Evolutionary conservation across 495 filamentous ascomycete genomes (phyloP).

Genomic region (Evernia prunastri): DNA sequence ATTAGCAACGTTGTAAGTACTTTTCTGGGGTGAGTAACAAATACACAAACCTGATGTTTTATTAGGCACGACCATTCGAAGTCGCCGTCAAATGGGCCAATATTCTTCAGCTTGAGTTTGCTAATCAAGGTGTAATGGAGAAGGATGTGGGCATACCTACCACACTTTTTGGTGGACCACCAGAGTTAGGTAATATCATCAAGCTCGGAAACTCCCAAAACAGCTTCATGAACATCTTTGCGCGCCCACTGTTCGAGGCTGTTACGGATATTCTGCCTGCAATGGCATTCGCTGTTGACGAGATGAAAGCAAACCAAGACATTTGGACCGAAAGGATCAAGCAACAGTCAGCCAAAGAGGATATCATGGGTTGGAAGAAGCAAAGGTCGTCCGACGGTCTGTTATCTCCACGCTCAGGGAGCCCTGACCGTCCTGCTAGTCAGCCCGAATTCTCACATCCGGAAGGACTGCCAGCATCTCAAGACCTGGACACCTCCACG

Average conservation of each 20-base stretch:
- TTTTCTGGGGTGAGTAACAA: neutral
- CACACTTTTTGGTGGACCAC: constrained; percentile 74
- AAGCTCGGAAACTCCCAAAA: constrained; percentile 85
- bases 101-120: constrained; percentile 88
- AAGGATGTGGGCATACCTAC: constrained; percentile 76
- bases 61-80: constrained; percentile 71
- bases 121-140: constrained; percentile 89
- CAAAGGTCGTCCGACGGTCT: constrained; percentile 13
- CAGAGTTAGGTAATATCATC: constrained; percentile 70
- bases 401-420: constrained; percentile 25
- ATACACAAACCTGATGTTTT: constrained; percentile 29
- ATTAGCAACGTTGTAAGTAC: constrained; percentile 89
- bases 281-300: constrained; percentile 74
- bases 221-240: constrained; percentile 94
- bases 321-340: constrained; percentile 52
- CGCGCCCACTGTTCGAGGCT: constrained; percentile 79
- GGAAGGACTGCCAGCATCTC: constrained; percentile 28
- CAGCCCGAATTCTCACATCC: constrained; percentile 29
- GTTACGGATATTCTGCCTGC: constrained; percentile 76
- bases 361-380: constrained; percentile 1
- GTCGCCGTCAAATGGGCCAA: constrained; percentile 80
- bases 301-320: constrained; percentile 66
- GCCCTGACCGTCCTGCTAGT: constrained; percentile 21
- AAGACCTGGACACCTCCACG: constrained; percentile 18
- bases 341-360: constrained; percentile 10